Evolutionary conservation across 306 rosid species (phyloP).

Genomic region (Dalbergia oliveri): DNA sequence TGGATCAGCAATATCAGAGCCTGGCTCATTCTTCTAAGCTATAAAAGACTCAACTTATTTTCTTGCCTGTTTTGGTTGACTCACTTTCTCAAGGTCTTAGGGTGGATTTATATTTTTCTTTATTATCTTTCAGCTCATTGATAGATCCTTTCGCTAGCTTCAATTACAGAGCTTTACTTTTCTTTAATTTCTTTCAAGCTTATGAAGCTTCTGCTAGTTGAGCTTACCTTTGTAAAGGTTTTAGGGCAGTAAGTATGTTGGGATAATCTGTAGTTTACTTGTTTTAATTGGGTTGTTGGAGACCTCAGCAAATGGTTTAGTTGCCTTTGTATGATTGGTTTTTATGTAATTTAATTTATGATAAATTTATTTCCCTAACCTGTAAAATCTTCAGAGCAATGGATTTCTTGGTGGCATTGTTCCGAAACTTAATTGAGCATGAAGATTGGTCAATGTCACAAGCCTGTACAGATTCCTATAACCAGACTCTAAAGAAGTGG

Average conservation of each 20-base stretch:
- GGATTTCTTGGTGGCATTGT: constrained; percentile 94
- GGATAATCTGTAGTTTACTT: constrained; percentile 8
- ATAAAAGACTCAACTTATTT: constrained; percentile 16
- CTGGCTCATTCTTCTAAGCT: constrained; percentile 5
- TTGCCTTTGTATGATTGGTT: constrained; percentile 4
- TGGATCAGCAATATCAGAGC: constrained; percentile 16
- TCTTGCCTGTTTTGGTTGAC: constrained; percentile 27
- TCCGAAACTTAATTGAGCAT: constrained; percentile 84
- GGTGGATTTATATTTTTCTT: not conserved
- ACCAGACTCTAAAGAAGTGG: constrained; percentile 90
- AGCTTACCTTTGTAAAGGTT: constrained; percentile 19
- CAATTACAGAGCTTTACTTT: not conserved
- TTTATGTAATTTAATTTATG: constrained; percentile 23
- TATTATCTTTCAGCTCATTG: constrained; percentile 12
- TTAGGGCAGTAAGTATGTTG: not conserved
- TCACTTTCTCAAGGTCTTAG: constrained; percentile 27
- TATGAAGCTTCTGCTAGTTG: constrained; percentile 26
- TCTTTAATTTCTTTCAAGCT: constrained; percentile 20
- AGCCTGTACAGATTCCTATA: constrained; percentile 90
- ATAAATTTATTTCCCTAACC: constrained; percentile 33
- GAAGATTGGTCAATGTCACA: constrained; percentile 92
- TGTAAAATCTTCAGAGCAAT: constrained; percentile 76
- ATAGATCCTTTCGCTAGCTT: not conserved
- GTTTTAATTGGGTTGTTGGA: constrained; percentile 13
- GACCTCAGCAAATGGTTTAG: constrained; percentile 22